A percentile compares a stretch with the other conserved stretches of the same genome.
These are phyloP conservation scores for Calonectria honghensis DNA, from an alignment of 2,329 filamentous ascomycete genomes.

Conservation along the genomic window DNA sequence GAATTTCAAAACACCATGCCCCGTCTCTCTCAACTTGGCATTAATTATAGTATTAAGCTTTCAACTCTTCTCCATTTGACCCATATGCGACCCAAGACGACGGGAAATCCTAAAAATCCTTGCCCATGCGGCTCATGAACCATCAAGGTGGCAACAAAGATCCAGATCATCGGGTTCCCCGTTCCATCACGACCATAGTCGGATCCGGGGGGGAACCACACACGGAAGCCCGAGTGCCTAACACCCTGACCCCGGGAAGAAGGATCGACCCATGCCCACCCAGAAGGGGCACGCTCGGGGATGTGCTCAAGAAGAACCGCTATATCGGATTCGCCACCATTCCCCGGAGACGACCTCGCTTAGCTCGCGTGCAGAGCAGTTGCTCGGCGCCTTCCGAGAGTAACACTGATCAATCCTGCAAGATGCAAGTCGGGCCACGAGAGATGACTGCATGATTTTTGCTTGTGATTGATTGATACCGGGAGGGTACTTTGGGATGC, in stretches of 20 bases:
- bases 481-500: not conserved
- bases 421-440: conserved; percentile 8
- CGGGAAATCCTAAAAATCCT: not conserved
- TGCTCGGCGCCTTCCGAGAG: conserved; percentile 14
- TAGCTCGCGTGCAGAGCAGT: not conserved
- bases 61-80: not conserved
- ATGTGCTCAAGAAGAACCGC: not conserved
- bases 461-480: not conserved
- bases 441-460: conserved; percentile 1
- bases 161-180: conserved; percentile 28
- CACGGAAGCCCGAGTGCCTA: conserved; percentile 5
- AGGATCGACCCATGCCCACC: conserved; percentile 9
- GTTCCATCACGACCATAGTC: conserved; percentile 28
- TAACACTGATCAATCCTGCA: conserved; percentile 14
- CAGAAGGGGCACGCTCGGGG: not conserved
- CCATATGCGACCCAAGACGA: not conserved
- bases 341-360: conserved; percentile 15
- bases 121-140: conserved; percentile 23
- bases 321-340: conserved; percentile 13
- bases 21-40: not conserved
- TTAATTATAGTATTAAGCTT: not conserved
- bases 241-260: conserved; percentile 12
- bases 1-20: not conserved
- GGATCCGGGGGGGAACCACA: conserved; percentile 21
- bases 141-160: conserved; percentile 15